phyloP scores from a whole-genome alignment of 1,139 yeast genomes.

The Yamadazyma atmosphaerica region DNA sequence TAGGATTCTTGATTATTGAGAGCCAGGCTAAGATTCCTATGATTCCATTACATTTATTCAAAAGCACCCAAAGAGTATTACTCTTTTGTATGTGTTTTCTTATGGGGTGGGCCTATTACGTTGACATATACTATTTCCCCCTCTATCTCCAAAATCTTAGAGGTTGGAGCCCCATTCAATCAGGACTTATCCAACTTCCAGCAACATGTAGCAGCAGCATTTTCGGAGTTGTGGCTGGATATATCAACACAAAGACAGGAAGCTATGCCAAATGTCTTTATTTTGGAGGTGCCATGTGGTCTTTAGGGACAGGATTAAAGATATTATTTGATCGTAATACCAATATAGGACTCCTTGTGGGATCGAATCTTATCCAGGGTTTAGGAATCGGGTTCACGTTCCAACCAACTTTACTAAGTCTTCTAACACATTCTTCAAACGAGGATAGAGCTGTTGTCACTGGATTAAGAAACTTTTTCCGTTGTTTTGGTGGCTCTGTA shows the following conservation, averaged over 20 bases:
- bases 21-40: constrained; percentile 36
- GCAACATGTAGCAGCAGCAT: constrained; percentile 17
- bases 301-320: constrained; percentile 37
- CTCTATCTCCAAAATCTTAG: constrained; percentile 47
- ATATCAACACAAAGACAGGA: constrained; percentile 39
- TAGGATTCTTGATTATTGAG: constrained; percentile 42
- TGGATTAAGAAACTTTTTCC: constrained; percentile 49
- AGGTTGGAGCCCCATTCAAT: constrained; percentile 13
- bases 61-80: constrained; percentile 32
- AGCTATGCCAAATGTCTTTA: constrained; percentile 41
- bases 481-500: constrained; percentile 55
- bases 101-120: constrained; percentile 50
- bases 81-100: constrained; percentile 40
- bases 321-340: constrained; percentile 31
- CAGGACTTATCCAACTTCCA: constrained; percentile 16
- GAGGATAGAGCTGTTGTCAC: constrained; percentile 56
- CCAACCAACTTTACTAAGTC: constrained; percentile 56
- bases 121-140: constrained; percentile 47
- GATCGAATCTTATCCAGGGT: constrained; percentile 43
- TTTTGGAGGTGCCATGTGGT: constrained; percentile 44
- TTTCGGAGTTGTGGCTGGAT: constrained; percentile 28
- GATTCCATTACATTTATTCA: constrained; percentile 53
- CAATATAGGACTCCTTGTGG: constrained; percentile 29
- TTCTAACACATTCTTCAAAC: constrained; percentile 49
- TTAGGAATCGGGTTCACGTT: constrained; percentile 51